Base-by-base conservation (phyloP, 768 basidiomycete species). In the Naematelia aurantialba region DNA sequence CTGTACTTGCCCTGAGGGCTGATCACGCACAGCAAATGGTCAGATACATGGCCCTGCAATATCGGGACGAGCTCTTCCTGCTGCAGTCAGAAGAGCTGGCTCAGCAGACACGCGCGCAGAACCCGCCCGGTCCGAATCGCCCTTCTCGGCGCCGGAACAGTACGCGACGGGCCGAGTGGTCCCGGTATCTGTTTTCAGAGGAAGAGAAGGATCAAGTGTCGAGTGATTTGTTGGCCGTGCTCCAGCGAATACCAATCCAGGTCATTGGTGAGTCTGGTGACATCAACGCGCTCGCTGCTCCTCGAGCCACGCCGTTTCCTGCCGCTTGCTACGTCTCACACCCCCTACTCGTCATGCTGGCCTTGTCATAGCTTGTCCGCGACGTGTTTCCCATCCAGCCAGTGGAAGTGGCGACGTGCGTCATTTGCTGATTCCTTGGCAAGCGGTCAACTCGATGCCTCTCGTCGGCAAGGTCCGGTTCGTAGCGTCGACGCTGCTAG, bases 211-310 rank as follows among this genome's bases (percentile, higher is more conserved):
- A 91, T 73, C 85, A 86, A 5, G 88, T 93, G 39, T 89, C 89
- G 24, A 87, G 89, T 63, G 89, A 93, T 71, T 81, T 94, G 59
- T 81, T 94, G 62, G 87, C 87, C 63, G 88, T 92, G 56, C 81
- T 94, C 61, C 89, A 91, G 68, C 87, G 85, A 87, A 92, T 93
- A 66, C 91, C 91, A 17, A 91, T 93, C 55, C 89, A 91, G 76
- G 89, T 89, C 29, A 91, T 93, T 67, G 91, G 90, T 30, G 88
- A 87, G 50, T 91, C n/a, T n/a, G n/a, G n/a, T n/a, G n/a, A n/a
- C 34, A 39, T 39, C 34, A 39, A 39, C 8, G 8, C 34, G 8
- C 17, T 8, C 34, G 17, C 17, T 8, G 17, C 17, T 39, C 17
- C 34, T 39, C 34, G 8, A 89, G n/a, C 70, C 89, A 89, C 3